Evolutionary conservation across 1,284 basidiomycete genomes (phyloP), one percentile per base, ranked within the genome.

Genomic region (Microbotryomycetes sp.): DNA sequence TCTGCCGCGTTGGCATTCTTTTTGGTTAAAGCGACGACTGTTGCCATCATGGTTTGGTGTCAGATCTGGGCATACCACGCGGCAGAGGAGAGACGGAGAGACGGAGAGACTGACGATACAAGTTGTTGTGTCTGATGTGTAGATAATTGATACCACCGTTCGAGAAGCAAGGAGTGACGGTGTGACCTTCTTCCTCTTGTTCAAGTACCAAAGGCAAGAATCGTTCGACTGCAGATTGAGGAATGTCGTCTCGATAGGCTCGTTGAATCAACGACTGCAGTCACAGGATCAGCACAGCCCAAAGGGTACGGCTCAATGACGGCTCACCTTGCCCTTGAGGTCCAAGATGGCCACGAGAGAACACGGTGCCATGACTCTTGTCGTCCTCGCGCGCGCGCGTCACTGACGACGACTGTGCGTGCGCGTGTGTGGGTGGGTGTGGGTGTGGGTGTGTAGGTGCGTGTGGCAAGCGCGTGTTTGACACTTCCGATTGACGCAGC

Each of bases 121-220:
- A 81, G 77, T 98, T 98, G 65, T 92, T 96, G 78, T 97, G 94
- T 45, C 94, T 83, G 73, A 98, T 96, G 76, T 97, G 93, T 87
- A 97, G 90, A 79, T 94, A 98, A 78, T 97, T 97, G 78, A 98
- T 81, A 22, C 92, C 92, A 70, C 91, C 88, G 68, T 83, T 86
- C 1, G 92, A 89, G 80, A 99, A 92, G 78, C 94, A 98, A 2
- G 96, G 96, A 15, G 89, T 92, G 42, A 90, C 88, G 74, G 87
- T 91, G 72, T 92, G 86, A 31, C 90, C 89, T 66, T 99, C 96
- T 78, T 99, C 96, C 77, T 99, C 96, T 75, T 97, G 87, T 45
- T 99, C 96, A 56, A 97, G 85, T 47, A 97, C 80, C 45, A 97
- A 84, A 0, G 96, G 96, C 48, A 99, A 81, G 77, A 99, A 99